These are phyloP conservation scores for Colletotrichum lentis DNA, from an alignment of 2,329 filamentous ascomycete genomes.

Conservation along the genomic window DNA sequence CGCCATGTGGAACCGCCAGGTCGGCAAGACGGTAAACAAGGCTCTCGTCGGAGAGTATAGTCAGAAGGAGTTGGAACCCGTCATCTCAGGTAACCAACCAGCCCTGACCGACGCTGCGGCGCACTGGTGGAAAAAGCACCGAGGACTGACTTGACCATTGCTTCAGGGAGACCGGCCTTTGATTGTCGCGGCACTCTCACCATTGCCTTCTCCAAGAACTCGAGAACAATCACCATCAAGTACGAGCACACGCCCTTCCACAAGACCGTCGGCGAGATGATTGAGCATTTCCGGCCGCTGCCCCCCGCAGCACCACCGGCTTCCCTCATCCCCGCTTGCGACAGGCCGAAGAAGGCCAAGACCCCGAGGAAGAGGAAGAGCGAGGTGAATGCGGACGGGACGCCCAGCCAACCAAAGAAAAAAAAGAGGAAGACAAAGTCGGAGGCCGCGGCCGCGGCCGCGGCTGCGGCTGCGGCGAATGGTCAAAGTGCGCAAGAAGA, in stretches of 20 bases:
- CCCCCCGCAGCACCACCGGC: slow-evolving; percentile 46
- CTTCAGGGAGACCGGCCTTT: slow-evolving; percentile 63
- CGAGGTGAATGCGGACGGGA: slow-evolving; percentile 38
- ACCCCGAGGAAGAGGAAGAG: slow-evolving; percentile 41
- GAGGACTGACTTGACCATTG: slow-evolving; percentile 5
- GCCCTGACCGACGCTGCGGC: no score
- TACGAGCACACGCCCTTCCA: slow-evolving; percentile 67
- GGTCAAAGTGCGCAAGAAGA: slow-evolving; percentile 10
- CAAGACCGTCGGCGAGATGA: slow-evolving; percentile 61
- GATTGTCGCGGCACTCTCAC: slow-evolving; percentile 63
- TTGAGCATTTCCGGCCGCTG: slow-evolving; percentile 57
- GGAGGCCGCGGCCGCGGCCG: not conserved
- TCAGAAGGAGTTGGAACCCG: slow-evolving; percentile 55
- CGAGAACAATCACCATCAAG: slow-evolving; percentile 58
- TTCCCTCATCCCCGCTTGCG: slow-evolving; percentile 38
- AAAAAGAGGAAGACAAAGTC: slow-evolving; percentile 24
- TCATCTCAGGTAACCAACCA: slow-evolving; percentile 51
- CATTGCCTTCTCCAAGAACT: slow-evolving; percentile 59
- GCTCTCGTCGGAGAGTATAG: slow-evolving; percentile 59
- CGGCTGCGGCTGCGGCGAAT: not conserved
- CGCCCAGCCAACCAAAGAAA: slow-evolving; percentile 41
- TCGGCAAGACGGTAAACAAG: slow-evolving; percentile 52
- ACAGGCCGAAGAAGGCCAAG: slow-evolving; percentile 44
- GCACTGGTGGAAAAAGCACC: not conserved
- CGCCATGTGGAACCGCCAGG: slow-evolving; percentile 59